phyloP scores from a whole-genome alignment of 257 asterid species.

The Verbena officinalis region DNA sequence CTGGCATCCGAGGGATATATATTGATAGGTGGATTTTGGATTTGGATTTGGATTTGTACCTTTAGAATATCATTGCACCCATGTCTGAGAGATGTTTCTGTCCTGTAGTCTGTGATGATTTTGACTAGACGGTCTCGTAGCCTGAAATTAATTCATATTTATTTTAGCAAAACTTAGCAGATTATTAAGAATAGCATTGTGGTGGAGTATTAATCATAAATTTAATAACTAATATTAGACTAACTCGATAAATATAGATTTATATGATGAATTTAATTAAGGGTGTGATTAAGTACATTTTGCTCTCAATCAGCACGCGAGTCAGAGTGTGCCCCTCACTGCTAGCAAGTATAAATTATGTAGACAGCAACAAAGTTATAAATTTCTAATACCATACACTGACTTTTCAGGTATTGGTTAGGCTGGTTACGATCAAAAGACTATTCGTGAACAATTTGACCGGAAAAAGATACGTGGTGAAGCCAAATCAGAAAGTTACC shows the following conservation, averaged over 20 bases:
- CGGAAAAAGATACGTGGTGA: not conserved
- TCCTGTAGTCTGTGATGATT: slow-evolving; percentile 92
- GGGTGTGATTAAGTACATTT: too few relatives aligned
- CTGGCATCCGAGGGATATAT: not conserved
- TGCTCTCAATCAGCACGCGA: too few relatives aligned
- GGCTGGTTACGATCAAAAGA: not conserved
- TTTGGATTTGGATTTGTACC: slow-evolving; percentile 39
- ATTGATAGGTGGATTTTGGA: slow-evolving; percentile 2
- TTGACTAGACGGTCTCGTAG: slow-evolving; percentile 93
- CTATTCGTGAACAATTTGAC: not conserved
- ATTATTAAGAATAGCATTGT: not conserved
- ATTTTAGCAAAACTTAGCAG: slow-evolving; percentile 16
- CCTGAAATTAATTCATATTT: slow-evolving; percentile 51
- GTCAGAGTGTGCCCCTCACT: too few relatives aligned
- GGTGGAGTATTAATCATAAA: too few relatives aligned
- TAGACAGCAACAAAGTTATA: not conserved
- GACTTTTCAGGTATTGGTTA: not conserved
- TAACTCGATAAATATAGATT: too few relatives aligned
- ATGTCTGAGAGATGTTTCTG: slow-evolving; percentile 94
- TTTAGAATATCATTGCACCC: slow-evolving; percentile 94
- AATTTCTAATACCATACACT: not conserved
- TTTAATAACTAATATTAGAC: too few relatives aligned
- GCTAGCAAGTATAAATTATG: too few relatives aligned
- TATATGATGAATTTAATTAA: too few relatives aligned
- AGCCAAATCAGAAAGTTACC: not conserved